phyloP scores from a whole-genome alignment of 768 basidiomycete genomes.

The Xanthoconium purpureum region DNA sequence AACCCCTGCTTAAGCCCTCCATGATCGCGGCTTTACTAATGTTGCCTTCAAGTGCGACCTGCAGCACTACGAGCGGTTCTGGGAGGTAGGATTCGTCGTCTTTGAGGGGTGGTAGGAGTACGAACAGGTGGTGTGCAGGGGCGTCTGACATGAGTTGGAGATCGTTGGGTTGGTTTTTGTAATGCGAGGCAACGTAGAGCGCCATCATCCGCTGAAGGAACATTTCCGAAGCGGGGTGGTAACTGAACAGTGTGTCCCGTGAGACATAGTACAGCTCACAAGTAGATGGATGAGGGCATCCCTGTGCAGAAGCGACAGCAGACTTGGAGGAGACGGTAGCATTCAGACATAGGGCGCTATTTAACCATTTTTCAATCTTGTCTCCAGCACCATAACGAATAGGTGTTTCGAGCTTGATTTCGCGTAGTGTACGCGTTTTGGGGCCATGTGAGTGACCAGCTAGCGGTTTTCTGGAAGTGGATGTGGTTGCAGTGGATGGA shows the following conservation, averaged over 20 bases:
- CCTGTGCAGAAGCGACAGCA: conserved; percentile 44
- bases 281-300: conserved; percentile 91
- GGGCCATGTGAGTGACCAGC: conserved; percentile 54
- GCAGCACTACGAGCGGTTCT: conserved; percentile 92
- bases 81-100: conserved; percentile 89
- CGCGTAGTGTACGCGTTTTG: conserved; percentile 69
- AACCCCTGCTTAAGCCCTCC: conserved; percentile 80
- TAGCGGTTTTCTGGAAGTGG: conserved; percentile 50
- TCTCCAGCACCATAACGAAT: conserved; percentile 90
- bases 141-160: conserved; percentile 97
- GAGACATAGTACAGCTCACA: conserved; percentile 97
- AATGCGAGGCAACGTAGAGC: conserved; percentile 94
- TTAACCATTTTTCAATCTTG: conserved; percentile 92
- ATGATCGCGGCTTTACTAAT: conserved; percentile 83
- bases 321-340: conserved; percentile 60
- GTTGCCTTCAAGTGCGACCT: conserved; percentile 93
- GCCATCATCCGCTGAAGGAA: conserved; percentile 99
- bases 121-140: conserved; percentile 95
- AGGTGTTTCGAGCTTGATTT: conserved; percentile 92
- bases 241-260: conserved; percentile 94
- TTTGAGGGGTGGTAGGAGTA: conserved; percentile 87
- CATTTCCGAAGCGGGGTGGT: conserved; percentile 94
- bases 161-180: conserved; percentile 99
- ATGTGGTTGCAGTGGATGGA: conserved; percentile 32
- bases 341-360: conserved; percentile 85